Evolutionary conservation across 1,284 basidiomycete genomes (phyloP), one percentile per base, ranked within the genome.

Genomic region (Gomphus bonarii): DNA sequence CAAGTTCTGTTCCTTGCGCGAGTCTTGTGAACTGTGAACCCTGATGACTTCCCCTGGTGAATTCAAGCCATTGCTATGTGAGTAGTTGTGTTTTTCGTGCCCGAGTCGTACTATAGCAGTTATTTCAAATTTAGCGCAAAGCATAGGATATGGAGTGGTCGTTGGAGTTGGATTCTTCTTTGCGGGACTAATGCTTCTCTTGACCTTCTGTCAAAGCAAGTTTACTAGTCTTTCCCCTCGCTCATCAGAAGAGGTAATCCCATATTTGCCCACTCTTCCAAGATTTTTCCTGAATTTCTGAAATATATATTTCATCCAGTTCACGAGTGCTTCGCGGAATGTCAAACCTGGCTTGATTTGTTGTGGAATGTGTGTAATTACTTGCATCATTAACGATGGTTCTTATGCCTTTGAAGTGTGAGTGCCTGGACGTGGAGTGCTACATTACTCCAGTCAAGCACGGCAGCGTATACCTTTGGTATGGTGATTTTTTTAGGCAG

Each of bases 311-410:
- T n/a, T 6, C 8, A 43, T 38, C 7, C n/a, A 46, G 22, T 20
- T 49, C 38, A 46, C 71, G 68, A 73, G 69, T 36, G 74, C 75
- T n/a, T 77, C 75, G 2, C 66, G 76, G 58, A 77, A 72, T 55
- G 70, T 78, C 7, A 69, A 82, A 69, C 84, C 85, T 3, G 85
- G 84, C 10, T 69, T 88, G 9, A 80, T 87, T 5, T 78, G 75
- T 59, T 85, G 84, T 28, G 78, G 81, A 22, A 78, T 78, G 76
- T 77, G 48, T 46, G 73, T 11, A 28, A 9, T 44, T 48, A 44
- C 16, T 30, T 22, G 16, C 58, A n/a, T 43, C 16, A 49, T 31
- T 5, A 28, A 54, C 38, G 3, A 38, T 22, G 12, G 12, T 33
- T 44, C 33, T 46, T 9, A 10, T 48, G 58, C 51, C 7, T 47